Conservation (phyloP, 208 protist species). For the Novymonas esmeraldas region DNA sequence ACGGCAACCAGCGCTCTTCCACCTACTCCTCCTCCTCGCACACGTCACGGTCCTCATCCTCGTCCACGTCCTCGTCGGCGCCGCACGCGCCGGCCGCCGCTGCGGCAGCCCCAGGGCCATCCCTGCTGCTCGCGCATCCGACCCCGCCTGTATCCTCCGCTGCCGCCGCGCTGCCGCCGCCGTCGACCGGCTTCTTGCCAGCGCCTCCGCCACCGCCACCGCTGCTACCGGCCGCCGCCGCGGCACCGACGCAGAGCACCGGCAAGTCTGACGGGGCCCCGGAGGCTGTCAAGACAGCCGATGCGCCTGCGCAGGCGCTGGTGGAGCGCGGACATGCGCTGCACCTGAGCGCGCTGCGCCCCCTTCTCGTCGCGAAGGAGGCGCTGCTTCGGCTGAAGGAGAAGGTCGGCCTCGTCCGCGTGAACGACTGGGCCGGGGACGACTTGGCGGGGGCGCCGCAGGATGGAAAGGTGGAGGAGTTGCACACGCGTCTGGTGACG, state of each 20-base stretch:
- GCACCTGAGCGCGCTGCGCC: constrained; percentile 42
- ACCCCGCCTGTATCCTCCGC: too few species aligned
- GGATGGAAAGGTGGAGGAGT: constrained; percentile 45
- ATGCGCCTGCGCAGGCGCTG: not conserved
- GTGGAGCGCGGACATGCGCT: constrained; percentile 23
- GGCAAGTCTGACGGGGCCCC: too few species aligned
- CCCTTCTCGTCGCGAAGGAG: constrained; percentile 52
- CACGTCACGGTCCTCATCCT: constrained; percentile 2
- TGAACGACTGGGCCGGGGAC: constrained; percentile 58
- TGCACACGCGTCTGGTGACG: constrained; percentile 42
- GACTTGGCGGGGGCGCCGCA: constrained; percentile 56
- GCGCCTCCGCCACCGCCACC: not conserved
- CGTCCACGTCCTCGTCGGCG: not conserved
- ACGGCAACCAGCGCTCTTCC: not conserved
- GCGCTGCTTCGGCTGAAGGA: constrained; percentile 29
- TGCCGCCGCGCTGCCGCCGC: not conserved
- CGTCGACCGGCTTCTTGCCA: not conserved
- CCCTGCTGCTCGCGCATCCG: not conserved
- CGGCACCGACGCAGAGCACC: not conserved
- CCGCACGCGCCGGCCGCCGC: not conserved
- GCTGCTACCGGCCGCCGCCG: not conserved
- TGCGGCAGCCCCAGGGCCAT: too few species aligned
- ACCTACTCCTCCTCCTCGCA: constrained; percentile 1
- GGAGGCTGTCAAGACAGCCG: not conserved
- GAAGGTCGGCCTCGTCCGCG: constrained; percentile 44